These are phyloP conservation scores for Mycena latifolia DNA, from an alignment of 768 basidiomycete species.

Conservation along the genomic window DNA sequence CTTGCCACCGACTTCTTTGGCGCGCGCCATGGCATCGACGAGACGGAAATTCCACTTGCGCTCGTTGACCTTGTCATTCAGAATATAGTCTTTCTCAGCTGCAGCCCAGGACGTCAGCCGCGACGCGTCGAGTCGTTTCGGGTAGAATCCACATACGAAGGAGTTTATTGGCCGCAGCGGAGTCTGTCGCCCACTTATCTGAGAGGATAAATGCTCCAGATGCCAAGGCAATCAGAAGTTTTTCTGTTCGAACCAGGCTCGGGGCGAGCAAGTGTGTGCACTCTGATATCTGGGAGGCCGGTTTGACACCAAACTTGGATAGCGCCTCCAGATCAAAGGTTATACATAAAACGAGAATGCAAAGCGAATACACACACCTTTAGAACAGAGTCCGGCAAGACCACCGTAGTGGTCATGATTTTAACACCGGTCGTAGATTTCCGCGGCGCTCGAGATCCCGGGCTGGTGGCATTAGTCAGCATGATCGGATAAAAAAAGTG, in stretches of 20 bases:
- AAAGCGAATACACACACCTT: conserved; percentile 56
- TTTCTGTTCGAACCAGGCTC: conserved; percentile 84
- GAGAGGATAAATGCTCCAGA: conserved; percentile 71
- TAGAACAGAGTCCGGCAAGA: conserved; percentile 65
- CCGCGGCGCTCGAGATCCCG: conserved; percentile 11
- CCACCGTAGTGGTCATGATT: conserved; percentile 78
- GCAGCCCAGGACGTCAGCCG: conserved; percentile 1
- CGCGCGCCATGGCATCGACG: conserved; percentile 67
- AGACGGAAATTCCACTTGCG: conserved; percentile 76
- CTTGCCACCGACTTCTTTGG: conserved; percentile 63
- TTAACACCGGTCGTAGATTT: conserved; percentile 47
- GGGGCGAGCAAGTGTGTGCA: conserved; percentile 86
- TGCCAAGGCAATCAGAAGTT: conserved; percentile 85
- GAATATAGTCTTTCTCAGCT: conserved; percentile 75
- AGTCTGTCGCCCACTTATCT: conserved; percentile 76
- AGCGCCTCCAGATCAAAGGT: conserved; percentile 58
- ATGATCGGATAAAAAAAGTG: too few species aligned
- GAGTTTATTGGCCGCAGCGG: conserved; percentile 65
- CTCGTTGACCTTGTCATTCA: conserved; percentile 75
- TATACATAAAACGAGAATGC: conserved; percentile 1
- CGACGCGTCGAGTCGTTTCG: conserved; percentile 6
- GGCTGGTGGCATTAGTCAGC: not conserved
- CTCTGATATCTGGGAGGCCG: conserved; percentile 69
- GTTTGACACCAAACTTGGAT: conserved; percentile 73
- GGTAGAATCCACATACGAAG: conserved; percentile 62